Conservation (phyloP, 345 rosid species). For the Citrus cavaleriei region DNA sequence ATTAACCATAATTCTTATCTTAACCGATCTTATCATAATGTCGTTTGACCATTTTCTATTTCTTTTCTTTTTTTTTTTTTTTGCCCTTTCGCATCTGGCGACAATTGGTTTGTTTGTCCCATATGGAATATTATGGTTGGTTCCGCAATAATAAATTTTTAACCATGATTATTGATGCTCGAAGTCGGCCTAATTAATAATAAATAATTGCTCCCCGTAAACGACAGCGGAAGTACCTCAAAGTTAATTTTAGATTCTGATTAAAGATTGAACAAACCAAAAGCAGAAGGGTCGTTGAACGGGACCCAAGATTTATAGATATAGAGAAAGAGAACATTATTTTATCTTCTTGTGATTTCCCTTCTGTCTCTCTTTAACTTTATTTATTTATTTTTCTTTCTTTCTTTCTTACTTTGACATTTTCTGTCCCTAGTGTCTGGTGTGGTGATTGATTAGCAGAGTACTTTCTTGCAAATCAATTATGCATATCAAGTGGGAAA, state of each 20-base stretch:
- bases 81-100: background rate
- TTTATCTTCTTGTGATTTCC: background rate
- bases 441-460: background rate
- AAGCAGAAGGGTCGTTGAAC: background rate
- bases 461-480: constrained; percentile 4
- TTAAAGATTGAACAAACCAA: constrained; percentile 6
- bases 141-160: background rate
- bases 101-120: constrained; percentile 25
- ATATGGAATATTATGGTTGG: constrained; percentile 8
- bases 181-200: background rate
- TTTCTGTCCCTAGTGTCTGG: background rate
- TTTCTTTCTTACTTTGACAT: background rate
- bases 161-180: constrained; percentile 7
- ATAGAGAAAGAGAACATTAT: no score
- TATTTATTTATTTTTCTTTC: background rate
- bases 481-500: background rate
- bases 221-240: constrained; percentile 15
- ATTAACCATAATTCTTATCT: constrained; percentile 25
- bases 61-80: no score
- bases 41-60: constrained; percentile 14
- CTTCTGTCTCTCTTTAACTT: background rate
- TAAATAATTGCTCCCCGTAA: constrained; percentile 10
- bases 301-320: background rate
- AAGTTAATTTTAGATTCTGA: constrained; percentile 30
- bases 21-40: constrained; percentile 24